Percentiles rank a stretch among this genome's conserved stretches.
These are phyloP conservation scores for Ophiostoma sp. DNA, from an alignment of 2,329 filamentous ascomycete genomes.

Conservation along the genomic window DNA sequence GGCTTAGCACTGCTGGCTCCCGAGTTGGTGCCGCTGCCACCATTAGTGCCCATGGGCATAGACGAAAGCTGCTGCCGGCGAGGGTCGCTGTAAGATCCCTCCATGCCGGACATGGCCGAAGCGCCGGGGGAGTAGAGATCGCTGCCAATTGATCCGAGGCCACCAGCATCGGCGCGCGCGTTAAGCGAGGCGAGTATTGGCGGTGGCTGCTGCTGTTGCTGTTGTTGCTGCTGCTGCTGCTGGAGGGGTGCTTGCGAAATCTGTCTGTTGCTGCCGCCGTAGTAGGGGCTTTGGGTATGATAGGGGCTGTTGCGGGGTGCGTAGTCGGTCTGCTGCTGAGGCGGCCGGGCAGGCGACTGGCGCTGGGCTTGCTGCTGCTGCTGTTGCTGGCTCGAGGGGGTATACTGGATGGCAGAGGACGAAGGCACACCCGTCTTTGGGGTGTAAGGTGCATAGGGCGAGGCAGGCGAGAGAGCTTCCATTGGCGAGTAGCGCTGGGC, in stretches of 20 bases:
- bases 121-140: constrained; percentile 58
- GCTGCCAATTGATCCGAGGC: constrained; percentile 57
- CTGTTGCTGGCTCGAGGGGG: constrained; percentile 20
- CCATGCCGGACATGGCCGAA: constrained; percentile 60
- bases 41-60: constrained; percentile 28
- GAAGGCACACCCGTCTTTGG: constrained; percentile 48
- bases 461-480: constrained; percentile 77
- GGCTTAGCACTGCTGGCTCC: constrained; percentile 24
- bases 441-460: constrained; percentile 67
- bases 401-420: constrained; percentile 37
- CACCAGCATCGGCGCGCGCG: constrained; percentile 45
- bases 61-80: constrained; percentile 37
- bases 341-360: constrained; percentile 70
- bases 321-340: constrained; percentile 45
- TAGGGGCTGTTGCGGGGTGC: constrained; percentile 36
- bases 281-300: constrained; percentile 51
- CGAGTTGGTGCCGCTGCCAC: constrained; percentile 14
- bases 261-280: constrained; percentile 44
- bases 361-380: constrained; percentile 41
- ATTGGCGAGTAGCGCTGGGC: constrained; percentile 94
- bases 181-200: constrained; percentile 61
- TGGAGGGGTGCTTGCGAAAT: constrained; percentile 21
- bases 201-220: constrained; percentile 44
- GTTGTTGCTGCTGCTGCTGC: constrained; percentile 55
- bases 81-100: constrained; percentile 58